Evolutionary conservation across 2,329 filamentous ascomycete species (phyloP), one percentile per base, ranked within the genome.

Genomic region (Xylariomycetidae sp.): DNA sequence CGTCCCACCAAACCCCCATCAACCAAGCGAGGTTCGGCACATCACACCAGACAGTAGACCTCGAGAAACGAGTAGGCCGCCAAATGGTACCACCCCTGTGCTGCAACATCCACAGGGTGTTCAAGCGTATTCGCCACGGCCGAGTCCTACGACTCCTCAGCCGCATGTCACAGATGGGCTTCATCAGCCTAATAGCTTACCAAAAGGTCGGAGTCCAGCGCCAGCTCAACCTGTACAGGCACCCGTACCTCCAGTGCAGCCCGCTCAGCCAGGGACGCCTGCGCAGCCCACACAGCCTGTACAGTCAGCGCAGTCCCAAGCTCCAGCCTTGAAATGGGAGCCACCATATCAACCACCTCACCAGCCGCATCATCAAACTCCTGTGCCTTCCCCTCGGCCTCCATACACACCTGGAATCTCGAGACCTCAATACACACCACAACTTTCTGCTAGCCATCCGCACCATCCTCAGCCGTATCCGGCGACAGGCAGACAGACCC

Each of bases 241-340:
- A n/a, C n/a, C n/a, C n/a, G n/a, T n/a, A n/a, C n/a, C n/a, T n/a
- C n/a, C n/a, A n/a, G n/a, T n/a, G n/a, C n/a, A n/a, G n/a, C n/a
- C n/a, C n/a, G n/a, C n/a, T n/a, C n/a, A n/a, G n/a, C n/a, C n/a
- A n/a, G n/a, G n/a, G n/a, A n/a, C n/a, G n/a, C n/a, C n/a, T n/a
- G n/a, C n/a, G n/a, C n/a, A n/a, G n/a, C n/a, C n/a, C n/a, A n/a
- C n/a, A n/a, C n/a, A n/a, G n/a, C n/a, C n/a, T n/a, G n/a, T n/a
- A n/a, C n/a, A n/a, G n/a, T 40, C 49, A 9, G 46, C 47, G 13
- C 51, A 54, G 33, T 33, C 47, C 7, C 50, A 55, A 27, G 43
- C 54, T 22, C 46, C 61, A 27, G 50, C 57, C 11, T 43, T 62
- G 17, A 64, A 63, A 44, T 66, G 62, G 62, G 62, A 67, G 37